Base-by-base conservation (phyloP, 2,329 filamentous ascomycete genomes). In the Neoscytalidium dimidiatum region DNA sequence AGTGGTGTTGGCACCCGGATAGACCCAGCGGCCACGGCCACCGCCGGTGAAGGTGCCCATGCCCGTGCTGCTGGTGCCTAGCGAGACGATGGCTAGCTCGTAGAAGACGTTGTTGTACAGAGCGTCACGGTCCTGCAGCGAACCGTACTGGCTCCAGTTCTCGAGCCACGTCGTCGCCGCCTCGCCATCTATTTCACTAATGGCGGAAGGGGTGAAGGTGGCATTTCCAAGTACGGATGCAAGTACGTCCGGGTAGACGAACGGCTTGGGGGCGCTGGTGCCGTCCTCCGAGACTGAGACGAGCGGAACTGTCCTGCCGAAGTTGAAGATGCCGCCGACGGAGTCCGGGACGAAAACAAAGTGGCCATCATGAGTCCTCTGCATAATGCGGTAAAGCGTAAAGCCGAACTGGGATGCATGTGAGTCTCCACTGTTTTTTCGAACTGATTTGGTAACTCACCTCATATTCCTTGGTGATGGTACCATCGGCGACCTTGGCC, bases 301-400 rank as follows among this genome's bases (percentile, higher is more conserved):
- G 1, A 90, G 67, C 38, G 80, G 79, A 70, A 83, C 71, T 19
- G 75, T 74, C 13, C 83, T 78, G 6, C 79, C 80, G 69, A 71
- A 89, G 64, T 68, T 77, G 72, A 88, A 86, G 7, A 84, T 71
- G 2, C 64, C 75, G 44, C 79, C 81, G 23, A 88, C 81, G 3
- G 81, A 77, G 66, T 87, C 84, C 0, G 85, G 83, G 21, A 82
- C 75, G 71, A 84, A 87, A 1, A 76, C 72, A 65, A 89, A 87
- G 71, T 92, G 89, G 2, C 88, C 87, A 71, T 92, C 89, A 68
- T 90, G 87, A 1, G 85, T 84, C 1, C 80, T 80, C 21, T 80
- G 79, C 53, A 88, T 81, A 14, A 86, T 74, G 38, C 80, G 74
- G 64, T 84, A 83, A 2, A 91, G 77, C 29, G 85, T 84, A 67